These are phyloP conservation scores for Penicillium italicum DNA, from an alignment of 2,329 filamentous ascomycete species.

Conservation along the genomic window DNA sequence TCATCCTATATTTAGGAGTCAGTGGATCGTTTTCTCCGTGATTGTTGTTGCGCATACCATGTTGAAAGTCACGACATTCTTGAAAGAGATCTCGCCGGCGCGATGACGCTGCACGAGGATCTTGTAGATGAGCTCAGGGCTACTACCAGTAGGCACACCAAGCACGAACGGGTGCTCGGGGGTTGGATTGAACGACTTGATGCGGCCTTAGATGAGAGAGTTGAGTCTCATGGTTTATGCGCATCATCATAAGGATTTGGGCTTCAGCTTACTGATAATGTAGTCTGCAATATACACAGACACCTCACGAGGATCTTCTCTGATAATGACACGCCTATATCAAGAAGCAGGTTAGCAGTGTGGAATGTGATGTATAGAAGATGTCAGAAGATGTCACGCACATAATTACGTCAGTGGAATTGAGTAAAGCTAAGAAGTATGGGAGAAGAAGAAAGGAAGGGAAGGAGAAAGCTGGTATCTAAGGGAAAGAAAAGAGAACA, in stretches of 20 bases:
- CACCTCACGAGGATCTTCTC: constrained; percentile 65
- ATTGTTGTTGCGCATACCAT: constrained; percentile 56
- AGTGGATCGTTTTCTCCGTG: constrained; percentile 2
- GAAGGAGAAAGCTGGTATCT: not conserved
- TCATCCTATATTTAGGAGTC: constrained; percentile 59
- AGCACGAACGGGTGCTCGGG: constrained; percentile 73
- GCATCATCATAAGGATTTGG: not conserved
- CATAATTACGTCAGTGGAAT: constrained; percentile 32
- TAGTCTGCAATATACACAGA: constrained; percentile 78
- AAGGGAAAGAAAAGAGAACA: constrained; percentile 7
- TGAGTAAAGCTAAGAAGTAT: not conserved
- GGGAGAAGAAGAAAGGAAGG: constrained; percentile 1
- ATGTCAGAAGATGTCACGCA: constrained; percentile 13
- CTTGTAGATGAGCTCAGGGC: constrained; percentile 73
- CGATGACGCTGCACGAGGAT: constrained; percentile 59
- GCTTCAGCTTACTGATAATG: constrained; percentile 60
- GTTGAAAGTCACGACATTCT: constrained; percentile 87
- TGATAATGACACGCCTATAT: constrained; percentile 76
- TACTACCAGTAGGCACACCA: constrained; percentile 78
- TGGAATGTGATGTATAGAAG: not conserved
- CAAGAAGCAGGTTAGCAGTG: constrained; percentile 8
- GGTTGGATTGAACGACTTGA: constrained; percentile 72
- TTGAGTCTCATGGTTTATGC: constrained; percentile 1
- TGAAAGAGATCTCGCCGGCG: constrained; percentile 66
- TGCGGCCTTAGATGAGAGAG: constrained; percentile 55